Conservation (phyloP, 805 yeast species). For the Schizosaccharomyces pombe region DNA sequence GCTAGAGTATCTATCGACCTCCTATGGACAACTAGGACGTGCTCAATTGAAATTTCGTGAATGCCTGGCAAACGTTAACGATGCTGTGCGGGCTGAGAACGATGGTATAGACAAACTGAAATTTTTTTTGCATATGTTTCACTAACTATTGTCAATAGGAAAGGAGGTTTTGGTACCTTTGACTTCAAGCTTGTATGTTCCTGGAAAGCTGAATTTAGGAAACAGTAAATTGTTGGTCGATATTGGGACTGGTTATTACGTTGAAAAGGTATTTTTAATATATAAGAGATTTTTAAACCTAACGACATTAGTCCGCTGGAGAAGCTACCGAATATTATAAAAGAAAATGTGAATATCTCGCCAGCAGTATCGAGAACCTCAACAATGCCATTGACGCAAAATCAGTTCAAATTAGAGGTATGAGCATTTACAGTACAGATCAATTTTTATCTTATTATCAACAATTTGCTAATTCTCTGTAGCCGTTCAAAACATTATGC, state of each 20-base stretch:
- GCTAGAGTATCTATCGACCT: conserved; percentile 60
- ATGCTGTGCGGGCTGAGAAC: conserved; percentile 21
- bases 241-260: conserved; percentile 87
- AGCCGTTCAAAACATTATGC: background rate
- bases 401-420: background rate
- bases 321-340: background rate
- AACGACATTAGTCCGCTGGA: background rate
- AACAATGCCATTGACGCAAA: background rate
- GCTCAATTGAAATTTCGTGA: conserved; percentile 68
- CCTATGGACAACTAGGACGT: conserved; percentile 57
- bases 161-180: conserved; percentile 57
- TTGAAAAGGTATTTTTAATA: conserved; percentile 31
- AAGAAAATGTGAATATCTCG: background rate
- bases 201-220: conserved; percentile 43
- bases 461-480: background rate
- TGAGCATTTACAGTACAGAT: background rate
- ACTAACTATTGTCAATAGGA: conserved; percentile 10
- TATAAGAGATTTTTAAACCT: background rate
- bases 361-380: background rate
- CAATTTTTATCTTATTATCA: background rate
- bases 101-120: conserved; percentile 15
- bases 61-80: conserved; percentile 47
- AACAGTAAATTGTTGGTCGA: conserved; percentile 62
- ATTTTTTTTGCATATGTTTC: background rate
- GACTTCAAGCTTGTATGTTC: conserved; percentile 70